phyloP scores from a whole-genome alignment of 495 filamentous ascomycete genomes.

The Hypoxylon perforatum region DNA sequence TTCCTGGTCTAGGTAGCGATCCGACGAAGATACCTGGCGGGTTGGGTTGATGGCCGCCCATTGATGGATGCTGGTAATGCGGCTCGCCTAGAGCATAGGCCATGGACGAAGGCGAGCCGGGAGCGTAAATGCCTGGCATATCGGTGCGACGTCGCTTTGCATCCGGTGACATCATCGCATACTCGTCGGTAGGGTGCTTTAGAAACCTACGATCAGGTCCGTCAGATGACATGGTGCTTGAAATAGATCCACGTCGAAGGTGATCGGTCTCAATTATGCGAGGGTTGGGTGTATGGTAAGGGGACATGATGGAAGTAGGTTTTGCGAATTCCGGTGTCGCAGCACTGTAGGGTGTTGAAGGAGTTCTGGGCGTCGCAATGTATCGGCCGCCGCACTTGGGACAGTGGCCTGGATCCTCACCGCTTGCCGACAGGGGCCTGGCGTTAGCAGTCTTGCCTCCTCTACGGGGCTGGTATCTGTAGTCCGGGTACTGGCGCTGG shows the following conservation, averaged over 20 bases:
- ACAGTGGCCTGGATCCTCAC: constrained; percentile 65
- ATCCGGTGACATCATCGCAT: constrained; percentile 55
- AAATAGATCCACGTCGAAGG: constrained; percentile 41
- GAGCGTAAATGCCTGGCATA: constrained; percentile 38
- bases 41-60: constrained; percentile 33
- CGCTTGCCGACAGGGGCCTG: constrained; percentile 47
- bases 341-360: constrained; percentile 60
- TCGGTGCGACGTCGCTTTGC: constrained; percentile 68
- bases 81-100: constrained; percentile 39
- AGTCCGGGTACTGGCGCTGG: constrained; percentile 89
- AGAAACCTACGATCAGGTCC: constrained; percentile 43
- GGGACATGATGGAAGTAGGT: constrained; percentile 33
- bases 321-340: constrained; percentile 41
- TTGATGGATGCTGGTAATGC: constrained; percentile 37
- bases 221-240: constrained; percentile 37
- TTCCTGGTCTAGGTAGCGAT: constrained; percentile 32
- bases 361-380: constrained; percentile 66
- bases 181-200: constrained; percentile 52
- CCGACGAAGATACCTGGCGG: constrained; percentile 38
- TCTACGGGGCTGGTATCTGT: constrained; percentile 91
- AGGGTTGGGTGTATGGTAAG: constrained; percentile 38
- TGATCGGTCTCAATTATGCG: constrained; percentile 45
- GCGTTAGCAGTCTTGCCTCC: constrained; percentile 61
- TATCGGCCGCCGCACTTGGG: constrained; percentile 71
- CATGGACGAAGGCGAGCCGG: constrained; percentile 41